Base-by-base conservation (phyloP, 345 rosid genomes). In the Rubroshorea leprosula region DNA sequence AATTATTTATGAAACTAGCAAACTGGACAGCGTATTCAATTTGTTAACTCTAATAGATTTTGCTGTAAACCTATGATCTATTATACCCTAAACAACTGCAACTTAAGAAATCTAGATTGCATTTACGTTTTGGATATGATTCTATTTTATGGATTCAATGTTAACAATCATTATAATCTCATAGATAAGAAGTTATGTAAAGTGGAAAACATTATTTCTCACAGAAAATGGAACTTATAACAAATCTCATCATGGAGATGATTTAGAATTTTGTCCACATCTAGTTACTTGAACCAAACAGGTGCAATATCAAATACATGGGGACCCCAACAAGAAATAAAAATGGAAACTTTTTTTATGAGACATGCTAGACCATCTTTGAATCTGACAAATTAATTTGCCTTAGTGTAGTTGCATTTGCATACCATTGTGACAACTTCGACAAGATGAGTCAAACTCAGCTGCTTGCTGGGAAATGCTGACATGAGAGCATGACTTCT, bases 381-480 rank as follows among this genome's bases (percentile, higher is more conserved):
- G 46, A 46, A 35, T 13, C 41, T 35, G 11, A 35, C 41, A 35
- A 8, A 2, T 35, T 35, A 35, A 35, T 21, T 53, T 29, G 57
- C 16, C 7, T n/a, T 27, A 54, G 46, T 2, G 6, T 6, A 57
- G 49, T 25, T 25, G 54, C 70, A 65, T 74, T 25, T 25, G 54
- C 70, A 65, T 74, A 82, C 84, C 84, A 68, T 67, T 73, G 56
- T 51, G 62, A 49, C 58, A 74, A 46, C 68, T 74, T 52, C 63
- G 65, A 38, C 39, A 19, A 24, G 64, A 73, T 0, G 55, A 20
- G 18, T 64, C 74, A n/a, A 59, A 26, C 59, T 78, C 81, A 22
- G 76, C 46, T 51, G 60, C 57, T 68, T 58, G 74, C 60, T 53
- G 75, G 54, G 72, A 48, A 58, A 67, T 49, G 47, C 62, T 61